Evolutionary conservation across 169 alveolate species (phyloP), one percentile per base, ranked within the genome.

Genomic region (Cryptosporidium tyzzeri): DNA sequence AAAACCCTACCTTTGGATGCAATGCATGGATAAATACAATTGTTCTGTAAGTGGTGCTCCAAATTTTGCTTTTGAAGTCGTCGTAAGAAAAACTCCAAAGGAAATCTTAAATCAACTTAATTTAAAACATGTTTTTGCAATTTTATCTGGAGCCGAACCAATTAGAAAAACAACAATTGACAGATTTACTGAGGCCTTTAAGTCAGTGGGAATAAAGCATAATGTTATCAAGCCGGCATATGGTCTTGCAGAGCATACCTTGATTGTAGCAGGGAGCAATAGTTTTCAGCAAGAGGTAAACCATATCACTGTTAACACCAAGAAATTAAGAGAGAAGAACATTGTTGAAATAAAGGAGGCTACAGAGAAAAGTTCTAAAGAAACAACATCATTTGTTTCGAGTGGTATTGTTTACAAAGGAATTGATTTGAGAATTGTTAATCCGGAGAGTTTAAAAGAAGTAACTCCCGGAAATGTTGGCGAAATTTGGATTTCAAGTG

Each of bases 211-310:
- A 23, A 31, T 86, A 8, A 44, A 48, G 48, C 31, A 31, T 18
- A 44, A 44, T 69, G 93, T 73, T 14, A 85, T 33, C 16, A 69
- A 71, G 23, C 95, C 95, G 0, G 94, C 94, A 3, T 93, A 84
- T 73, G 95, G 95, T 31, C 86, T 93, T 39, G 95, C 95, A 26
- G 95, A 93, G 68, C 91, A 91, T 68, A 93, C 95, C 4, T 87
- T 93, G 50, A 92, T 93, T 41, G 95, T 93, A 48, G 45, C 95
- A 31, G 95, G 95, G 2, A 73, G 70, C 51, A 69, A 71, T 35
- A 51, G 86, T 65, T 69, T 33, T 21, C 33, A 41, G 14, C 58
- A 53, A 50, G 53, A 86, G n/a, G 33, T 86, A 18, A 58, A 33
- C 26, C 37, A 59, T 55, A 86, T 91, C 29, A 75, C 61, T 35